phyloP scores from a whole-genome alignment of 2,329 filamentous ascomycete genomes.

The Pleurostoma richardsiae region DNA sequence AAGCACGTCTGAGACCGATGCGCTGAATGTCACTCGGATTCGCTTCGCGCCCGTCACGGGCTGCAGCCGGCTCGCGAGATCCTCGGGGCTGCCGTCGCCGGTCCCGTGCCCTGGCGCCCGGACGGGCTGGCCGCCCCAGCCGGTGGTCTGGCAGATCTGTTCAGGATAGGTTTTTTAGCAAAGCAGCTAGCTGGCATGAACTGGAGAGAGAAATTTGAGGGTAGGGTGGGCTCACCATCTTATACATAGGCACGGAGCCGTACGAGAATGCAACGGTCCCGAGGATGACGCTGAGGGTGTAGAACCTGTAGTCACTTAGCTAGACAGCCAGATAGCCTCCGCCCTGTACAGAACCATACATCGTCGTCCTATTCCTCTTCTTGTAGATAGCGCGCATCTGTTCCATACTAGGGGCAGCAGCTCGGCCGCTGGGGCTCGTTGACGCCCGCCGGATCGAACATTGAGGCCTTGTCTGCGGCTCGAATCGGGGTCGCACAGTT shows the following conservation, averaged over 20 bases:
- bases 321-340: constrained; percentile 11
- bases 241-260: constrained; percentile 80
- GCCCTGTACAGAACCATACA: constrained; percentile 34
- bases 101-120: constrained; percentile 67
- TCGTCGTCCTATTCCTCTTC: constrained; percentile 61
- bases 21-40: constrained; percentile 92
- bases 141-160: constrained; percentile 77
- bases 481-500: constrained; percentile 1
- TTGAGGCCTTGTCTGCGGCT: background rate
- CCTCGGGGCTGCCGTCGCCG: constrained; percentile 44
- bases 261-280: constrained; percentile 78
- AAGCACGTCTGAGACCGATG: constrained; percentile 88
- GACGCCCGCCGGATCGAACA: background rate
- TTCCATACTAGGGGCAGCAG: constrained; percentile 51
- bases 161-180: constrained; percentile 5
- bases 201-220: background rate
- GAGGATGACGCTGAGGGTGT: constrained; percentile 71
- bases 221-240: constrained; percentile 57
- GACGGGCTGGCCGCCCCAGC: constrained; percentile 90
- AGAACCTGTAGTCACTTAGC: constrained; percentile 47
- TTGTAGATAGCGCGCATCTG: constrained; percentile 60
- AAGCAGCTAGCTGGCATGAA: background rate
- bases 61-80: constrained; percentile 70
- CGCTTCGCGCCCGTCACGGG: constrained; percentile 78
- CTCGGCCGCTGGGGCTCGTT: background rate